Percentiles rank a stretch among this genome's conserved stretches.
These are phyloP conservation scores for Leishmania mexicana DNA, from an alignment of 208 protist species.

Conservation along the genomic window DNA sequence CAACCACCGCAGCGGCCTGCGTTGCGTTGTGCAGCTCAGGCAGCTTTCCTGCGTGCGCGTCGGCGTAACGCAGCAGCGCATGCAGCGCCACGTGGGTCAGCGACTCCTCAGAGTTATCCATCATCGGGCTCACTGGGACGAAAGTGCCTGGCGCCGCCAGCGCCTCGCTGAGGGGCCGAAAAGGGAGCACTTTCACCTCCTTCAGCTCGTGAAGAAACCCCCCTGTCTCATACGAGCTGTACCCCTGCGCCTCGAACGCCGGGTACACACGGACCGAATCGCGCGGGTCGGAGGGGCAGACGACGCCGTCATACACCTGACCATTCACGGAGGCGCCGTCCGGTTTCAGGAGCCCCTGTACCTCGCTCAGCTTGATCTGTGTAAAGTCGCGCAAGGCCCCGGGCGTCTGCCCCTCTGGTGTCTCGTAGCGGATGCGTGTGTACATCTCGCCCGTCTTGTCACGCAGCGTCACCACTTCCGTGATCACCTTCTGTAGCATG, in stretches of 20 bases:
- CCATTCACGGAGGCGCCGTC: constrained; percentile 76
- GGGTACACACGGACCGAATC: constrained; percentile 88
- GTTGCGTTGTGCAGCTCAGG: constrained; percentile 63
- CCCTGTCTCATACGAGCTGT: constrained; percentile 74
- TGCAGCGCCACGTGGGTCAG: constrained; percentile 63
- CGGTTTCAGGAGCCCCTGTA: constrained; percentile 61
- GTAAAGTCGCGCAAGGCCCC: constrained; percentile 87
- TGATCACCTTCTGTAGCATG: constrained; percentile 80
- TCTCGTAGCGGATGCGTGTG: constrained; percentile 81
- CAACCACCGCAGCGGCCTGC: constrained; percentile 71
- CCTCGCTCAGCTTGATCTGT: constrained; percentile 84
- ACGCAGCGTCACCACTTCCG: constrained; percentile 50
- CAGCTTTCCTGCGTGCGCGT: constrained; percentile 54
- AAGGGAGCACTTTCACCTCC: constrained; percentile 58
- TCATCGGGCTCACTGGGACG: constrained; percentile 82
- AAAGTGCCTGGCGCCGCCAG: constrained; percentile 65
- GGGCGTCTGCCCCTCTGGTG: constrained; percentile 82
- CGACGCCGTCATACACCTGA: constrained; percentile 69
- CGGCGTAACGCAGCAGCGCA: constrained; percentile 73
- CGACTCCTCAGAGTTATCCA: constrained; percentile 84
- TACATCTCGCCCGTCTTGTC: constrained; percentile 71
- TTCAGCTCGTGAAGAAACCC: constrained; percentile 89
- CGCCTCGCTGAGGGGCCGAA: constrained; percentile 63
- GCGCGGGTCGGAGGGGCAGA: constrained; percentile 72
- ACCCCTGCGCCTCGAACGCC: constrained; percentile 73